Conservation (phyloP, 169 alveolate genomes). For the Eimeria tenella region DNA sequence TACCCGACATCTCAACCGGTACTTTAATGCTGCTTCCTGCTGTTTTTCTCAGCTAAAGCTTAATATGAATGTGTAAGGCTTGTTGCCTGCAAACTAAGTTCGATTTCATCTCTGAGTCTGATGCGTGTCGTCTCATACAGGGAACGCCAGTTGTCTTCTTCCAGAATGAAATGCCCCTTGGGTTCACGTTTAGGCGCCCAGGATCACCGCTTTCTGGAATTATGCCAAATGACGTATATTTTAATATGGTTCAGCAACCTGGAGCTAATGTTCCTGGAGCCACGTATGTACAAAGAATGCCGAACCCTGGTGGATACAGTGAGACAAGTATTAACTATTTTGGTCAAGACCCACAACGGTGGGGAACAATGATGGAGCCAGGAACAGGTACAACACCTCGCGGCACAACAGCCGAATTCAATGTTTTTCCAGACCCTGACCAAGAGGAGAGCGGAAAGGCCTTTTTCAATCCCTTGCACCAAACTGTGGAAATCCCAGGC, state of each 20-base stretch:
- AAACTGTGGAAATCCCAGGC: conserved; percentile 46
- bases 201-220: conserved; percentile 38
- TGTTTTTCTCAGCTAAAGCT: too few species aligned
- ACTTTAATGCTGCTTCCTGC: background rate
- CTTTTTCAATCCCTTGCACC: conserved; percentile 6
- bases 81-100: background rate
- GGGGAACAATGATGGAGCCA: conserved; percentile 56
- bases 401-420: conserved; percentile 49
- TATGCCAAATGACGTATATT: conserved; percentile 37
- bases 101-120: background rate
- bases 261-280: conserved; percentile 67
- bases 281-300: conserved; percentile 45
- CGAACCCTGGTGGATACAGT: conserved; percentile 8
- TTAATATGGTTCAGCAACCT: conserved; percentile 61
- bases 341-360: conserved; percentile 36
- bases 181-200: conserved; percentile 60
- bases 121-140: conserved; percentile 20
- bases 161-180: conserved; percentile 35
- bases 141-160: conserved; percentile 62
- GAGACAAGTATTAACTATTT: background rate
- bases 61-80: too few species aligned
- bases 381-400: conserved; percentile 11
- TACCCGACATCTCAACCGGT: conserved; percentile 55
- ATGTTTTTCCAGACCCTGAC: conserved; percentile 58
- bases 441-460: conserved; percentile 62